These are phyloP conservation scores for Calonectria hongkongensis DNA, from an alignment of 2,329 filamentous ascomycete species.

Conservation along the genomic window DNA sequence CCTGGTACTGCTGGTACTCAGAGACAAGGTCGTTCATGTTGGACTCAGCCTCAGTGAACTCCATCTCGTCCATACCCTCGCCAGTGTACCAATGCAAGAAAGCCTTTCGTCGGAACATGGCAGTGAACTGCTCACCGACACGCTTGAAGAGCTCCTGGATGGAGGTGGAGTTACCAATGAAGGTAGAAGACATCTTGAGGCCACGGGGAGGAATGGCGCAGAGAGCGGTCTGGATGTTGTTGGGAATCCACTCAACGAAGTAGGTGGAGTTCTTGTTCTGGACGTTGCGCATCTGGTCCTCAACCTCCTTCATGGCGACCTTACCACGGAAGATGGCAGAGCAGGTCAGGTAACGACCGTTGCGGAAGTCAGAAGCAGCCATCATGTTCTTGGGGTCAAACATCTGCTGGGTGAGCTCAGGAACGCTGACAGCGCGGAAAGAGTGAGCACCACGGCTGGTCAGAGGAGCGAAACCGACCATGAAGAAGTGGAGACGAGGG, in stretches of 20 bases:
- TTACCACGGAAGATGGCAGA: constrained; percentile 99
- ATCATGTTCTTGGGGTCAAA: constrained; percentile 99
- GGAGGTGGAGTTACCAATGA: constrained; percentile 98
- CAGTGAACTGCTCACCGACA: constrained; percentile 98
- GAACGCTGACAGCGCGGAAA: constrained; percentile 98
- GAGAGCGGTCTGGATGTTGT: constrained; percentile 99
- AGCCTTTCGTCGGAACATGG: constrained; percentile 99
- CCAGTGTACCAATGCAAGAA: constrained; percentile 99
- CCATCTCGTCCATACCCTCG: constrained; percentile 99
- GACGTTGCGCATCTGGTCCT: constrained; percentile 99
- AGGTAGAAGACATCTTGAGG: constrained; percentile 98
- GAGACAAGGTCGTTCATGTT: constrained; percentile 99
- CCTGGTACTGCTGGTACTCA: constrained; percentile 99
- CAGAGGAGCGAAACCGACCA: constrained; percentile 99
- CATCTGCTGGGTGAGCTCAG: constrained; percentile 99
- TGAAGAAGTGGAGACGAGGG: constrained; percentile 99
- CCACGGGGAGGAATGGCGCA: constrained; percentile 98
- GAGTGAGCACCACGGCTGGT: constrained; percentile 90
- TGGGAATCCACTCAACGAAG: constrained; percentile 99
- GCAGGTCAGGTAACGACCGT: constrained; percentile 99
- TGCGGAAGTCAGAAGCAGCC: constrained; percentile 99
- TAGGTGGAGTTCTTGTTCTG: constrained; percentile 99
- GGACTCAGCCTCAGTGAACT: constrained; percentile 99
- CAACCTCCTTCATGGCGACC: constrained; percentile 99
- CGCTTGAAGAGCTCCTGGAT: constrained; percentile 99